These are phyloP conservation scores for Anthracocystis panici-leucophaei DNA, from an alignment of 1,284 basidiomycete species.

Conservation along the genomic window DNA sequence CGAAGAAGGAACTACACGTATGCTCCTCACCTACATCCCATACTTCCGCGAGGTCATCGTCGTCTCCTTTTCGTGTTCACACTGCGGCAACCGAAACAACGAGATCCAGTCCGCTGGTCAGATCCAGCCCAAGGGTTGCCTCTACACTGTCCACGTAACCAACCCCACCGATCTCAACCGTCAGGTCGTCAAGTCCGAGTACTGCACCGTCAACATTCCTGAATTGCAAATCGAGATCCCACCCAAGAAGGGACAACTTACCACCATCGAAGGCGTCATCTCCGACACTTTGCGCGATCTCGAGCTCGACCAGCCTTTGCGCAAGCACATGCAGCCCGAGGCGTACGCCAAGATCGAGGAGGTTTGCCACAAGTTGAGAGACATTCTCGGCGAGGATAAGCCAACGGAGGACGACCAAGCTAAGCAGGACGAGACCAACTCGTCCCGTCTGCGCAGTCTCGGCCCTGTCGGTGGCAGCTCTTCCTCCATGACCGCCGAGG, in stretches of 20 bases:
- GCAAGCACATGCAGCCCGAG: slow-evolving; percentile 83
- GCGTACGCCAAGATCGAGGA: slow-evolving; percentile 82
- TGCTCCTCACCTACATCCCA: slow-evolving; percentile 94
- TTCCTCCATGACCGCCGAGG: slow-evolving; percentile 31
- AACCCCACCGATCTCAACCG: slow-evolving; percentile 83
- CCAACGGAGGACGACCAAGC: slow-evolving; percentile 55
- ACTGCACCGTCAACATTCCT: slow-evolving; percentile 84
- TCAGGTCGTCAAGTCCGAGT: slow-evolving; percentile 90
- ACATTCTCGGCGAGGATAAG: slow-evolving; percentile 77
- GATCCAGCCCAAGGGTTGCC: slow-evolving; percentile 76
- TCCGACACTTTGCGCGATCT: slow-evolving; percentile 88
- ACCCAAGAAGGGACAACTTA: slow-evolving; percentile 84
- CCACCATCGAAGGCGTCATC: slow-evolving; percentile 93
- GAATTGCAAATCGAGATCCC: slow-evolving; percentile 94
- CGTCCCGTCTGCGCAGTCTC: slow-evolving; percentile 33
- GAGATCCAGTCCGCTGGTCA: slow-evolving; percentile 92
- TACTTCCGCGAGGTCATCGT: slow-evolving; percentile 96
- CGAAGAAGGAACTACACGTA: slow-evolving; percentile 89
- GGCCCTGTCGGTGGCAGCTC: slow-evolving; percentile 41
- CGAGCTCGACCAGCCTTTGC: slow-evolving; percentile 83
- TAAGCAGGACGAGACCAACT: slow-evolving; percentile 68
- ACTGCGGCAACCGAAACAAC: slow-evolving; percentile 90
- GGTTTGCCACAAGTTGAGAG: slow-evolving; percentile 79
- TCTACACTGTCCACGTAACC: slow-evolving; percentile 85
- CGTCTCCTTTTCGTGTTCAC: slow-evolving; percentile 94